Base-by-base conservation (phyloP, 768 basidiomycete genomes). In the Lactarius evosmus region DNA sequence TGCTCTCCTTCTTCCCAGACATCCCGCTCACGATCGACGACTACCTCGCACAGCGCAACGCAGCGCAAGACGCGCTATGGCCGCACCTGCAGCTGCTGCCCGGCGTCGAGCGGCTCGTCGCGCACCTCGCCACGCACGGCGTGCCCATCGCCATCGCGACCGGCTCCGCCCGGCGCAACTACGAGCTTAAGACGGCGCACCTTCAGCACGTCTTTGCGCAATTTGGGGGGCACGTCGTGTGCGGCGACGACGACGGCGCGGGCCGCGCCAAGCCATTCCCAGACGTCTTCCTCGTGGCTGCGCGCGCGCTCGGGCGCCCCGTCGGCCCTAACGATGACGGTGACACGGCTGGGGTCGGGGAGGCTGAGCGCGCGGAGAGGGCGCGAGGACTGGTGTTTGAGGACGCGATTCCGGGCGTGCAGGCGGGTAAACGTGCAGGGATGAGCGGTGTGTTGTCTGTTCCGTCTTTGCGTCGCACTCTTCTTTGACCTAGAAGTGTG, bases 81-180 rank as follows among this genome's bases (percentile, higher is more conserved):
- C 85, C 85, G 1, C 81, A 82, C 25, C 85, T 90, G 4, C 76
- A 79, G 51, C 83, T 87, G 9, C 80, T 95, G n/a, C 92, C 91
- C 0, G 93, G 93, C 27, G 85, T 82, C 22, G 67, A 76, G 9
- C 85, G 81, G 70, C 84, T 95, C 58, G 77, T 94, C n/a, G 70
- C 75, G 14, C 91, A 93, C 72, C 82, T 95, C 40, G 80, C 83
- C 64, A 76, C 78, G 61, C 83, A 90, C 73, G 72, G 78, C 34
- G 79, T 94, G 25, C 89, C 91, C 34, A 90, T 94, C 63, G 89
- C 87, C 17, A 81, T 95, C 57, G 93, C 93, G 9, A 94, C 93
- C 1, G 85, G 90, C 46, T 89, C 88, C 2, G 78, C 78, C 55
- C 79, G 86, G 32, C 78, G 84, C 40, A 89, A 88, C 70, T 88